These are phyloP conservation scores for Saussurea involucrata DNA, from an alignment of 129 eudicot species.

Conservation along the genomic window DNA sequence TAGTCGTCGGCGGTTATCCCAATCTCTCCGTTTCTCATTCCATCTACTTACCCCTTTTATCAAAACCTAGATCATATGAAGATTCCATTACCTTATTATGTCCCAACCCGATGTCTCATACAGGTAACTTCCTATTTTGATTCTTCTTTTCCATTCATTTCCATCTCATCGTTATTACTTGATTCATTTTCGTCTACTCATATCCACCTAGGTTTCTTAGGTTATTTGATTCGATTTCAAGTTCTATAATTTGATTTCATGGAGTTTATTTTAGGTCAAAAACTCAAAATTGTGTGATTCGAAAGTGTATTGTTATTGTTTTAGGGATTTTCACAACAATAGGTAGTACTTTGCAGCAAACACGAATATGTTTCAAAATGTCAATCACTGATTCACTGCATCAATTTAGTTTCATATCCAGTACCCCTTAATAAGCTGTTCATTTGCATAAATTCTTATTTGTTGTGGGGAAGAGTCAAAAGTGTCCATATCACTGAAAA, in stretches of 20 bases:
- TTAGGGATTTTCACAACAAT: neutral
- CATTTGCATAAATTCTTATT: neutral
- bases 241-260: neutral
- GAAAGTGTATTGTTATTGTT: neutral
- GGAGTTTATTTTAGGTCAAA: neutral
- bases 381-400: too few relatives aligned
- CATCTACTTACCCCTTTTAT: constrained; percentile 1
- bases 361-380: neutral
- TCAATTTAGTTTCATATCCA: neutral
- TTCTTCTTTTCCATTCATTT: neutral
- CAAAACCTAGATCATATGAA: constrained; percentile 22
- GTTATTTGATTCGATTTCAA: neutral
- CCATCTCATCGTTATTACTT: neutral
- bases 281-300: neutral
- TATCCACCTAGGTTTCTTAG: neutral
- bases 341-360: too few relatives aligned
- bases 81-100: constrained; percentile 31
- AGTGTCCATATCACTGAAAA: neutral
- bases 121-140: constrained; percentile 32
- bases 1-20: constrained; percentile 25
- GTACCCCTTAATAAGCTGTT: neutral
- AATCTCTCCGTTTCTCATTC: neutral
- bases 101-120: constrained; percentile 65
- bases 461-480: neutral
- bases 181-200: neutral